Evolutionary conservation across 495 filamentous ascomycete genomes (phyloP).

Genomic region (Cercophora sp.): DNA sequence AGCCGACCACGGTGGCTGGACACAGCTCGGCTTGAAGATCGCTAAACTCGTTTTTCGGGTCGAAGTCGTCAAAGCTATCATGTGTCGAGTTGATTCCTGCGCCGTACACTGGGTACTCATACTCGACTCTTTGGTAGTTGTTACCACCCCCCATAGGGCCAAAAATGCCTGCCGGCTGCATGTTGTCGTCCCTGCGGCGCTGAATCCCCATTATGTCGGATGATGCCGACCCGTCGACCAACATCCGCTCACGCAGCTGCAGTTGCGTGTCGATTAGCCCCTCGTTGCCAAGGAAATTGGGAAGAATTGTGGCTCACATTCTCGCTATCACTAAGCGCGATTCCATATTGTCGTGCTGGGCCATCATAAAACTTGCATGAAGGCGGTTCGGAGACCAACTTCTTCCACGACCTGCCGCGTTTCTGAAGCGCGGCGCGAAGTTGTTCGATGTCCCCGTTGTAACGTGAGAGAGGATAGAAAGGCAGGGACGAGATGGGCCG

Average conservation of each 20-base stretch:
- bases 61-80: constrained; percentile 1
- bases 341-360: neutral
- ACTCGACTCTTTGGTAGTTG: constrained; percentile 2
- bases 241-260: neutral
- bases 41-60: neutral
- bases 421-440: neutral
- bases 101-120: constrained; percentile 3
- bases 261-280: neutral
- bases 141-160: neutral
- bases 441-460: neutral
- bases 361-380: constrained; percentile 9
- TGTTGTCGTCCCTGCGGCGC: neutral
- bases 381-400: constrained; percentile 1
- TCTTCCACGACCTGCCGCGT: constrained; percentile 4
- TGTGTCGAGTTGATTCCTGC: neutral
- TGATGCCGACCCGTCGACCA: constrained; percentile 3
- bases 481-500: neutral
- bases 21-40: constrained; percentile 4
- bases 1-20: neutral
- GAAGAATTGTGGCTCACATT: neutral
- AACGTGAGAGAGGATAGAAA: constrained; percentile 6
- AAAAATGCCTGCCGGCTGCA: neutral
- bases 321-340: neutral
- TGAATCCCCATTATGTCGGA: neutral
- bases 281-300: neutral